Evolutionary conservation across 306 rosid species (phyloP).

Genomic region (Argentina anserina): DNA sequence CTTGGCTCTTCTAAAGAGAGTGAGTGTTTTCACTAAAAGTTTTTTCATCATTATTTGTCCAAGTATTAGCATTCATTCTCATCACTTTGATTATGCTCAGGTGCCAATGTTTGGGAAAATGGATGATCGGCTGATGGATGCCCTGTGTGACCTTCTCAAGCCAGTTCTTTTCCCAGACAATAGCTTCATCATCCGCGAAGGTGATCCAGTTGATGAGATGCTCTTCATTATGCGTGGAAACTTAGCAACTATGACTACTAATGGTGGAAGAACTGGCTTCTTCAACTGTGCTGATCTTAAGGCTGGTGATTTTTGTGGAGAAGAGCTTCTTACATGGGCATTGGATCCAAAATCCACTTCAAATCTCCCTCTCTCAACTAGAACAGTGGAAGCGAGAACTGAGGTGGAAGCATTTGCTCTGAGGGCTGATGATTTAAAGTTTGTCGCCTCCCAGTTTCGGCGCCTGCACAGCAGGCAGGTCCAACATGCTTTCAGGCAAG

Average conservation of each 20-base stretch:
- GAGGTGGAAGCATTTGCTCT: slow-evolving; percentile 93
- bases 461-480: slow-evolving; percentile 67
- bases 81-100: slow-evolving; percentile 29
- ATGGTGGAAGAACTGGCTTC: slow-evolving; percentile 75
- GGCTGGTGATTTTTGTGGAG: slow-evolving; percentile 93
- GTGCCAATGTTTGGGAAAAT: slow-evolving; percentile 68
- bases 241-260: slow-evolving; percentile 50
- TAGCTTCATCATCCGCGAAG: slow-evolving; percentile 66
- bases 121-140: slow-evolving; percentile 72
- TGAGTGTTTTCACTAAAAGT: slow-evolving; percentile 28
- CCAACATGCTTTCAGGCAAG: slow-evolving; percentile 69
- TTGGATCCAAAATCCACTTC: slow-evolving; percentile 57
- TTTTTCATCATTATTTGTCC: neutral
- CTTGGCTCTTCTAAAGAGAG: slow-evolving; percentile 56
- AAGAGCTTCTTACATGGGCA: slow-evolving; percentile 95
- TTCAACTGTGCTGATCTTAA: slow-evolving; percentile 50
- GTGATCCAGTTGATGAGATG: slow-evolving; percentile 92
- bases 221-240: slow-evolving; percentile 77
- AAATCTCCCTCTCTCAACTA: slow-evolving; percentile 66
- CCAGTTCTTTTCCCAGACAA: slow-evolving; percentile 66
- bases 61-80: neutral
- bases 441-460: slow-evolving; percentile 66
- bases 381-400: slow-evolving; percentile 60
- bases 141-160: slow-evolving; percentile 67
- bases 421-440: slow-evolving; percentile 64